Base-by-base conservation (phyloP, 140 eudicot genomes). In the Senecio squalidus region DNA sequence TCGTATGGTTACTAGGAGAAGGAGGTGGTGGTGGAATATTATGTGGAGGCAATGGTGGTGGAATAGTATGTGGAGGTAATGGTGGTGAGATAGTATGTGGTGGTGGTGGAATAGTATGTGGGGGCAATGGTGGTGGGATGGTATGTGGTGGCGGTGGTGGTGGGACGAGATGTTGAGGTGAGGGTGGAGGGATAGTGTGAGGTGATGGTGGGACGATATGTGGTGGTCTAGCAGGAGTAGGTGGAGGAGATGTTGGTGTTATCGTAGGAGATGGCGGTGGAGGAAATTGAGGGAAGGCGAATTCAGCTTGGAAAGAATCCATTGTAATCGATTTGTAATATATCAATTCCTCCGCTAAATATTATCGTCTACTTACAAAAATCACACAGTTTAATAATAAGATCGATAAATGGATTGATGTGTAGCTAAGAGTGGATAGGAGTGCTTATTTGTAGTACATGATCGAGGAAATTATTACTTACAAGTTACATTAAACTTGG, bases 1-100 rank as follows among this genome's bases (percentile, higher is more conserved):
- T 77, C 1, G 82, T 62, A 24, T 72, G 77, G 56, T 68, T 43
- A 55, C 83, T 70, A 11, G 83, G 75, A 0, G 83, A 18, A 0
- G 87, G 55, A 6, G 84, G 67, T 2, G 80, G 80, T 25, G 81
- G 74, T 21, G 66, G 53, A 22, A 2, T 7, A 14, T 9, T 76
- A 16, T 57, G 76, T 22, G 74, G 69, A n/a, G n/a, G n/a, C n/a
- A n/a, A n/a, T 22, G 76, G 72, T 24, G 77, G 64, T 8, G 64
- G 44, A 31, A 49, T 5, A 3, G 0, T 2, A 39, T 41, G 79
- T 39, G 36, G 36, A 30, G 36, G 36, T 0, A 30, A 30, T 30
- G 36, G 36, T 10, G 43, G 43, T 36, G 15, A n/a, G 15, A 9
- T 3, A 4, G 9, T 36, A 36, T 36, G 43, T 10, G 43, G 15